Conservation (phyloP, 371 early-diverging fungal genomes). For the Batkoa obscura region DNA sequence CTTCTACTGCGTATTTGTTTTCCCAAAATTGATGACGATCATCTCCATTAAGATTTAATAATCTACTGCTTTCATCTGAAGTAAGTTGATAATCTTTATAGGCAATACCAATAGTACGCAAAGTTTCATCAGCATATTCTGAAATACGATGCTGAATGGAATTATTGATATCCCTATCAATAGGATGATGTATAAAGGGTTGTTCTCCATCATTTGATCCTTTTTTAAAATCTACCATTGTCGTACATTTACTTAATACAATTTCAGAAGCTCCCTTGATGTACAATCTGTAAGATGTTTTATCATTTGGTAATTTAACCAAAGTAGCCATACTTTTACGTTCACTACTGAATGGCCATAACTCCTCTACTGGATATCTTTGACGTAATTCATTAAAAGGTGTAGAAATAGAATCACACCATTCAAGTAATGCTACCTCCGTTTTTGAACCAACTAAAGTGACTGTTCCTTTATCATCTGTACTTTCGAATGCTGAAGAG, state of each 20-base stretch:
- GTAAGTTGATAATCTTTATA: constrained; percentile 33
- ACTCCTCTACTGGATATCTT: constrained; percentile 23
- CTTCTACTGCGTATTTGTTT: neutral
- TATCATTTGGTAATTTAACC: constrained; percentile 19
- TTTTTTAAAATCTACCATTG: neutral
- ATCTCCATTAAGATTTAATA: constrained; percentile 20
- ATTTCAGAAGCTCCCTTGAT: constrained; percentile 80
- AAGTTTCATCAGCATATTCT: constrained; percentile 35
- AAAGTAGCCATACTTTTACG: constrained; percentile 75
- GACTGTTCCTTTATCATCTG: constrained; percentile 25
- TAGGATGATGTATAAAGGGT: constrained; percentile 6
- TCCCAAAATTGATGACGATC: constrained; percentile 2
- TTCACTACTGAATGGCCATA: constrained; percentile 64
- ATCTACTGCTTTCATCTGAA: constrained; percentile 8
- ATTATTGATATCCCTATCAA: constrained; percentile 19
- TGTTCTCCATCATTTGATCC: too few species aligned
- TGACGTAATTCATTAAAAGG: constrained; percentile 24
- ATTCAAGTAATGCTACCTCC: constrained; percentile 60
- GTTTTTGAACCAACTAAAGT: constrained; percentile 56
- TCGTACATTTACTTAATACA: constrained; percentile 28
- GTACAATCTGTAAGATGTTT: constrained; percentile 28
- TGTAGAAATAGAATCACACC: constrained; percentile 22
- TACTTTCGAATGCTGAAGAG: constrained; percentile 56
- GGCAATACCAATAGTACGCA: constrained; percentile 46
- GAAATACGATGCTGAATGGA: constrained; percentile 29